Evolutionary conservation across 2,329 filamentous ascomycete genomes (phyloP), one percentile per base, ranked within the genome.

Genomic region (Pseudogymnoascus sp.): DNA sequence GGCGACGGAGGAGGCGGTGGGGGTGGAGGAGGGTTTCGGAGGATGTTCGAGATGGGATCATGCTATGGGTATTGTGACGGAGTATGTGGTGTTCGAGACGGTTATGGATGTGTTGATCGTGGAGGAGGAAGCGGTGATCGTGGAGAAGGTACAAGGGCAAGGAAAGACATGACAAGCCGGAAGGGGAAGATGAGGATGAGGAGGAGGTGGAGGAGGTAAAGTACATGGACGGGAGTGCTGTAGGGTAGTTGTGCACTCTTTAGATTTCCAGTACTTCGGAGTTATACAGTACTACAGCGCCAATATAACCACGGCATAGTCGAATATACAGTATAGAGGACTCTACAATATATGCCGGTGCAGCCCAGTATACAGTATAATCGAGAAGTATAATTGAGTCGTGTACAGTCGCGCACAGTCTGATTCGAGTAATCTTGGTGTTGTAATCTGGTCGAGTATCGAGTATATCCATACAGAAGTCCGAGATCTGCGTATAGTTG

Each of bases 161-260:
- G 58, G 58, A 25, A 42, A 60, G 64, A 59, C 48, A 63, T 52
- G 59, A 29, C 25, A 52, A 58, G 33, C 13, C 13, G 27, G 27
- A 18, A 31, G 48, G 10, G 48, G n/a, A 31, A 18, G 25, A 55
- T 55, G 25, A 55, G 29, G 33, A 29, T n/a, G 48, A 31, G 25
- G 58, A 36, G 60, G 67, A 68, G 33, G 33, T 36, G 33, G 33
- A 12, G 10, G 10, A 36, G 33, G 65, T 68, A 64, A 66, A 68
- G 67, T 67, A 65, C 21, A 21, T 21, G 21, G 21, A 4, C 21
- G 21, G 21, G 21, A 21, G 21, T 21, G 21, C 21, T 21, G 21
- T 21, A 21, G 21, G 21, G 21, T 21, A 21, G 21, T 21, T 21
- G 21, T 21, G 21, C 21, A 21, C 21, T 21, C 21, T 21, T 21